Evolutionary conservation across 2,329 filamentous ascomycete genomes (phyloP).

Genomic region (Dactylonectria estremocensis): DNA sequence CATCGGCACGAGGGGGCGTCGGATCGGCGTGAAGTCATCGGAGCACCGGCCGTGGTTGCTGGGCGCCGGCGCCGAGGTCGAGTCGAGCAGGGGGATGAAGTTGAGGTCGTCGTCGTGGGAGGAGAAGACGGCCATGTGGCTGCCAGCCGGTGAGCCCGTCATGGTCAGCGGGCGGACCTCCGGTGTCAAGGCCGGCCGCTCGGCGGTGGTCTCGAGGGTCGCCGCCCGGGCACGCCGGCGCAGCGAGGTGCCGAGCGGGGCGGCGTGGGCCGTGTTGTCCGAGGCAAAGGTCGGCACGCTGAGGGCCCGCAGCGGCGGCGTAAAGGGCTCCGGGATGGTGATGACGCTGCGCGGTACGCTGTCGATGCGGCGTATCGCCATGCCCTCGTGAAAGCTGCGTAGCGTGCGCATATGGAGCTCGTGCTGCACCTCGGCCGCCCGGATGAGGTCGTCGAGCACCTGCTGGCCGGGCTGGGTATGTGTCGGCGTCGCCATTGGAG

Average conservation of each 20-base stretch:
- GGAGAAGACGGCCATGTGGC: slow-evolving; percentile 36
- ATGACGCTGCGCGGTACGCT: slow-evolving; percentile 34
- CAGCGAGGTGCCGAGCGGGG: slow-evolving; percentile 22
- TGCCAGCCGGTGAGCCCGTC: slow-evolving; percentile 43
- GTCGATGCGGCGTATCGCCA: slow-evolving; percentile 41
- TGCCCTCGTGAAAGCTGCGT: slow-evolving; percentile 48
- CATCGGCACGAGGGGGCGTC: slow-evolving; percentile 39
- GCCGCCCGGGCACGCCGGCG: slow-evolving; percentile 45
- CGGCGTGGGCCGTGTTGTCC: slow-evolving; percentile 20
- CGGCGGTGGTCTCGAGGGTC: slow-evolving; percentile 49
- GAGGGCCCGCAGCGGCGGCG: slow-evolving; percentile 49
- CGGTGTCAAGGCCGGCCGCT: slow-evolving; percentile 43
- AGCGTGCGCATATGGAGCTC: slow-evolving; percentile 54
- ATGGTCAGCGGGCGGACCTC: slow-evolving; percentile 43
- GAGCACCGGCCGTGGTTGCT: slow-evolving; percentile 16
- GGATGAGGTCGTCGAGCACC: slow-evolving; percentile 54
- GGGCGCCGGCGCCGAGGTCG: slow-evolving; percentile 8
- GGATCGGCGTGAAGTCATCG: slow-evolving; percentile 37
- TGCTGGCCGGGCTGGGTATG: slow-evolving; percentile 35
- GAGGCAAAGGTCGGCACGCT: slow-evolving; percentile 41
- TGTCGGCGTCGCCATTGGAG: slow-evolving; percentile 40
- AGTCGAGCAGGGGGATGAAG: slow-evolving; percentile 52
- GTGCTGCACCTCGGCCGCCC: slow-evolving; percentile 52
- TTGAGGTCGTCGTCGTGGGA: slow-evolving; percentile 50
- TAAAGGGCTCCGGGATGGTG: slow-evolving; percentile 42